Percentiles rank a stretch among this genome's conserved stretches.
Evolutionary conservation across 306 rosid species (phyloP).

Genomic region (Senna siamea): DNA sequence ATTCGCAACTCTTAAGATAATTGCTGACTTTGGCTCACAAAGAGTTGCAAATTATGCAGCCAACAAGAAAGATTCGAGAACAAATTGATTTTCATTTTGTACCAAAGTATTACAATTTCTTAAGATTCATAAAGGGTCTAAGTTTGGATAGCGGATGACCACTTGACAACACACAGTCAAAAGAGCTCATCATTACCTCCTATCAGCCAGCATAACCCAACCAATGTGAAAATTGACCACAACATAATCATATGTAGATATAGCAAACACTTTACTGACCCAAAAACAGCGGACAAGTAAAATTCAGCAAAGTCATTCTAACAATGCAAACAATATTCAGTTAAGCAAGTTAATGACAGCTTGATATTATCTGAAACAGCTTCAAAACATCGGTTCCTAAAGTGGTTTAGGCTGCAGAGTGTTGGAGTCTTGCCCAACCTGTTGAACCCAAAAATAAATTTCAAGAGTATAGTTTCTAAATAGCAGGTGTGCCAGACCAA

Average conservation of each 20-base stretch:
- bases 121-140: neutral
- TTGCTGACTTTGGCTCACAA: neutral
- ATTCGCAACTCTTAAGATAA: neutral
- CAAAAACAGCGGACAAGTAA: neutral
- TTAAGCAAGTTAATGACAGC: neutral
- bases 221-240: slow-evolving; percentile 20
- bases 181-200: slow-evolving; percentile 18
- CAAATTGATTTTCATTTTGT: no score
- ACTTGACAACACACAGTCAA: neutral
- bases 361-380: neutral
- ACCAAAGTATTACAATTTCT: slow-evolving; percentile 10
- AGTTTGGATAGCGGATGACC: neutral
- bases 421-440: neutral
- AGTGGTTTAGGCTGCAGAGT: neutral
- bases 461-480: neutral
- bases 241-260: slow-evolving; percentile 9
- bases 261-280: neutral
- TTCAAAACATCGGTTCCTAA: slow-evolving; percentile 21
- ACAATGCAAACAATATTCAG: neutral
- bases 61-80: neutral
- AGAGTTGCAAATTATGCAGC: neutral
- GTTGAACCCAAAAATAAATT: neutral
- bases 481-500: slow-evolving; percentile 13
- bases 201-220: slow-evolving; percentile 7
- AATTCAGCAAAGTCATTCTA: neutral